These are phyloP conservation scores for Pythium chondricola DNA, from an alignment of 352 stramenopile genomes.

Conservation along the genomic window DNA sequence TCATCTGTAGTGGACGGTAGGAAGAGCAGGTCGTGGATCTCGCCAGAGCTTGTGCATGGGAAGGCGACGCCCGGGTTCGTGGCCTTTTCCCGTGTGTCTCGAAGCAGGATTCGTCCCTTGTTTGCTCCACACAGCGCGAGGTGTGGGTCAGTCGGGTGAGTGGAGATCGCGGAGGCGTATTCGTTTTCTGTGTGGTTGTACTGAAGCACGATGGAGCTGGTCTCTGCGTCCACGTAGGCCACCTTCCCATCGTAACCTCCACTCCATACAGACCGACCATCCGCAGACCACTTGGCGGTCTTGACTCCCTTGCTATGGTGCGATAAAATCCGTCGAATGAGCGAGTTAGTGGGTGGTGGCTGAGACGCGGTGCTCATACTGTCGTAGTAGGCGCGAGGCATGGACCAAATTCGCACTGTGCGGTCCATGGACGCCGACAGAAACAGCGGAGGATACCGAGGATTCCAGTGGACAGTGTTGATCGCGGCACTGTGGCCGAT, in stretches of 20 bases:
- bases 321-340: slow-evolving; percentile 12
- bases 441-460: slow-evolving; percentile 24
- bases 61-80: slow-evolving; percentile 1
- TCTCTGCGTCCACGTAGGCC: slow-evolving; percentile 11
- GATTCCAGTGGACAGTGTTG: slow-evolving; percentile 42
- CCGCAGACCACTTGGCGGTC: slow-evolving; percentile 48
- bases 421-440: slow-evolving; percentile 59
- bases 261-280: slow-evolving; percentile 33
- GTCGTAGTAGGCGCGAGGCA: slow-evolving; percentile 7
- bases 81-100: slow-evolving; percentile 26
- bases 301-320: slow-evolving; percentile 39
- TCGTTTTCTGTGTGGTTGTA: slow-evolving; percentile 3
- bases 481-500: slow-evolving; percentile 24
- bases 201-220: neutral
- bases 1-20: slow-evolving; percentile 13
- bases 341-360: no score
- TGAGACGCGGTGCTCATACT: slow-evolving; percentile 1
- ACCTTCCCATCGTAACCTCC: slow-evolving; percentile 33
- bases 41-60: slow-evolving; percentile 23
- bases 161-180: neutral
- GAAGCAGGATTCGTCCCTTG: slow-evolving; percentile 8
- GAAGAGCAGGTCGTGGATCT: slow-evolving; percentile 58
- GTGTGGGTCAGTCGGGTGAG: slow-evolving; percentile 2
- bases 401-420: slow-evolving; percentile 38
- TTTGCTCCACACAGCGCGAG: slow-evolving; percentile 2